Evolutionary conservation across 2,329 filamentous ascomycete genomes (phyloP).

Genomic region (Penicillium digitatum): DNA sequence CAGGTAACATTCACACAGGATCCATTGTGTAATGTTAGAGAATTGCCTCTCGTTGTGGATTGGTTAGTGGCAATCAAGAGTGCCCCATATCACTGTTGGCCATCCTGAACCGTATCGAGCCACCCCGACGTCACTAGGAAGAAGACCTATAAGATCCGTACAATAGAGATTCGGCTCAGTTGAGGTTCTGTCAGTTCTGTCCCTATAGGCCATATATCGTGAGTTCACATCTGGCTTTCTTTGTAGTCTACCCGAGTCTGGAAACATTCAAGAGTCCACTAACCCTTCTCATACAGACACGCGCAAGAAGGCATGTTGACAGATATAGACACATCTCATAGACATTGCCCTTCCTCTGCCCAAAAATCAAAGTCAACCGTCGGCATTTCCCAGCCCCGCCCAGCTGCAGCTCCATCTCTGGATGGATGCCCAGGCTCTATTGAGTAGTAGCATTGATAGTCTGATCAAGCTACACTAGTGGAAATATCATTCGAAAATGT

Average conservation of each 20-base stretch:
- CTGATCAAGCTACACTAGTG: neutral
- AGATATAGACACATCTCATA: constrained; percentile 12
- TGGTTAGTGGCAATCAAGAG: neutral
- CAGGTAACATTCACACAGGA: neutral
- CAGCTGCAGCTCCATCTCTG: neutral
- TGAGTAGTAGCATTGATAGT: neutral
- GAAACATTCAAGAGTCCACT: no score
- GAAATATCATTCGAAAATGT: neutral
- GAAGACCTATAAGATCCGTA: neutral
- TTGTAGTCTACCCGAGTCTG: neutral
- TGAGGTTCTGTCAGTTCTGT: neutral
- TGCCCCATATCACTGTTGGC: neutral
- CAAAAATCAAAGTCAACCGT: constrained; percentile 20
- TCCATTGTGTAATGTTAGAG: neutral
- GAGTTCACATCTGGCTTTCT: neutral
- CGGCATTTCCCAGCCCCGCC: neutral
- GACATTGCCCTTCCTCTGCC: constrained; percentile 25
- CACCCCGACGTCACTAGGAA: neutral
- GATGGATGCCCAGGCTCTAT: neutral
- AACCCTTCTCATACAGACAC: neutral
- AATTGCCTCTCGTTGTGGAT: neutral
- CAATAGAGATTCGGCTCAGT: neutral
- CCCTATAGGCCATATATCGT: no score
- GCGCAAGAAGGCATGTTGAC: no score
- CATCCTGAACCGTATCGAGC: neutral